Base-by-base conservation (phyloP, 768 basidiomycete species). In the Mycena amicta region DNA sequence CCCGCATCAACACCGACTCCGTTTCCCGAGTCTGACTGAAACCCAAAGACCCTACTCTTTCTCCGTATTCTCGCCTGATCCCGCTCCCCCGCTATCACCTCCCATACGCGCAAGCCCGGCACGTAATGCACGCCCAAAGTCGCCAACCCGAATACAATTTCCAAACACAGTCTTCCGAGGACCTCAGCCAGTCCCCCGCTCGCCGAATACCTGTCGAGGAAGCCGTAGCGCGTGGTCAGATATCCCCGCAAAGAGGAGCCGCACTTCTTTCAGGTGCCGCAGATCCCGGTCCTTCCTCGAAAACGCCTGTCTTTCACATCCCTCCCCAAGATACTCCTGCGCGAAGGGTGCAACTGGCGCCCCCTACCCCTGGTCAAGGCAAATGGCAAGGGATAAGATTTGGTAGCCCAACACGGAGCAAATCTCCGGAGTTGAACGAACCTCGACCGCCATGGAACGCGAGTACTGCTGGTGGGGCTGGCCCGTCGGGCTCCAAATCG, bases 141-240 rank as follows among this genome's bases (percentile, higher is more conserved):
- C 75, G 18, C 73, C 75, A n/a, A 68, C 61, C 66, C 79, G 71
- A 61, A 70, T 67, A 56, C 74, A 66, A 47, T 65, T 72, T 23
- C n/a, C 58, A 63, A 26, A 5, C 70, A 43, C 53, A 54, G 18
- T 47, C 56, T 2, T 43, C 57, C 1, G 71, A 79, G 47, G 79
- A 83, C 39, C 67, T 74, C 11, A 63, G 67, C 50, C 80, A 80
- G 41, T 86, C 87, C 3, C 89, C 89, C 39, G 88, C 89, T 2
- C 81, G 83, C 47, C 79, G 89, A 57, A 81, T 90, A 50, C 81
- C 83, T 16, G 77, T 89, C 5, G 71, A 77, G 37, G 71, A 84
- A 60, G 83, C 81, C 2, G 71, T 85, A 56, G 71, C 74, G 6
- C 75, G 79, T 43, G 83, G 83, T 3, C 78, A 78, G 55, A 66